Percentiles rank a stretch among this genome's conserved stretches.
Conservation (phyloP, 495 filamentous ascomycete species). For the Aspergillus saccharolyticus region DNA sequence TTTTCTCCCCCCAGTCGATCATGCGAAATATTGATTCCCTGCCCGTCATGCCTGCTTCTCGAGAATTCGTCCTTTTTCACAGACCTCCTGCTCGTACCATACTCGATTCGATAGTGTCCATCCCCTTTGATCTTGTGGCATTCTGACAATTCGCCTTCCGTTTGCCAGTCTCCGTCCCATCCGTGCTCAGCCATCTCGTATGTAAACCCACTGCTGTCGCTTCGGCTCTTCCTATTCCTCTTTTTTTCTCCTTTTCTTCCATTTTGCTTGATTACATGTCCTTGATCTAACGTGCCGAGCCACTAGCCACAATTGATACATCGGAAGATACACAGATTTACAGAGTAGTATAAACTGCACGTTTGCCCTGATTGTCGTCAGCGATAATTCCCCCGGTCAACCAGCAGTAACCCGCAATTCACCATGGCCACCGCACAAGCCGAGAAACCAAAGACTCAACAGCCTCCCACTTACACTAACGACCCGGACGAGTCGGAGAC, state of each 20-base stretch:
- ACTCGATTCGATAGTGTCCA: not conserved
- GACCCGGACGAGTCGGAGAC: conserved; percentile 27
- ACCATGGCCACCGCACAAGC: conserved; percentile 34
- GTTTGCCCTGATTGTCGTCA: not conserved
- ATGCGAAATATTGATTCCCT: not conserved
- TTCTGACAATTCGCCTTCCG: not conserved
- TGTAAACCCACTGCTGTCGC: not conserved
- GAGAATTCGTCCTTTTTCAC: not conserved
- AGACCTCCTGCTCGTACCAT: not conserved
- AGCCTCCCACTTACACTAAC: conserved; percentile 32
- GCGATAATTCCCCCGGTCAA: not conserved
- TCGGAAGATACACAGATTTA: not conserved
- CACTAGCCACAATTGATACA: not conserved
- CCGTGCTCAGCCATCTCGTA: not conserved
- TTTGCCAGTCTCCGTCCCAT: not conserved
- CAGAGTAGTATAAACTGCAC: not conserved
- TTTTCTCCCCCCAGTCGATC: not conserved
- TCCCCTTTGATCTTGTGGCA: not conserved
- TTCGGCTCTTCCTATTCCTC: conserved; percentile 1
- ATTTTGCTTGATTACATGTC: not conserved
- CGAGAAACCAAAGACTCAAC: conserved; percentile 35
- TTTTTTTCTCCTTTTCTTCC: conserved; percentile 1
- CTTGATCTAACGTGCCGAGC: not conserved
- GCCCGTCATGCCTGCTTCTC: not conserved
- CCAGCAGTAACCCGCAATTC: conserved; percentile 3